Percentiles rank a stretch among this genome's conserved stretches.
phyloP scores from a whole-genome alignment of 306 rosid genomes.

The Crataegus laevigata region DNA sequence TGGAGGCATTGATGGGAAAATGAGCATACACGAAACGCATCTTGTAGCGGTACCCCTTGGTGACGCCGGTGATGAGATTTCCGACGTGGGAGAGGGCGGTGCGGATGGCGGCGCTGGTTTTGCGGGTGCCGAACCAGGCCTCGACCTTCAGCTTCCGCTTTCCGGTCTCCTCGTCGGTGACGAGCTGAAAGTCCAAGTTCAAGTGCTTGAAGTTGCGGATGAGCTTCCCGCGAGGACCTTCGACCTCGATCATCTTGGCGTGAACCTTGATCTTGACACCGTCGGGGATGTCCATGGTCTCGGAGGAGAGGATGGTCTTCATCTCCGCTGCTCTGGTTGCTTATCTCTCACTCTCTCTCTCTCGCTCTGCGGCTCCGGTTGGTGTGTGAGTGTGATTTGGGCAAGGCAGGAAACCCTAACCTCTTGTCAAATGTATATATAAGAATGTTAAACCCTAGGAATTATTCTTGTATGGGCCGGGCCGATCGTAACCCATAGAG shows the following conservation, averaged over 20 bases:
- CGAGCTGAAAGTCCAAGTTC: slow-evolving; percentile 63
- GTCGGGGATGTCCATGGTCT: slow-evolving; percentile 66
- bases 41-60: slow-evolving; percentile 81
- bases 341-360: not conserved
- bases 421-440: not conserved
- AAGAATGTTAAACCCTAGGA: not conserved
- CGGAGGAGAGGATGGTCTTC: slow-evolving; percentile 73
- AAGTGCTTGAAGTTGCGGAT: slow-evolving; percentile 65
- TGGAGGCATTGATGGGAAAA: slow-evolving; percentile 75
- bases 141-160: slow-evolving; percentile 59
- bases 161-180: slow-evolving; percentile 51
- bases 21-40: slow-evolving; percentile 84
- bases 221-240: slow-evolving; percentile 73
- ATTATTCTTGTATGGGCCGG: not conserved
- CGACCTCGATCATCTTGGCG: slow-evolving; percentile 75
- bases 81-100: slow-evolving; percentile 73
- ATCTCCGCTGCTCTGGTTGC: slow-evolving; percentile 11
- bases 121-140: slow-evolving; percentile 64
- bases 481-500: not conserved
- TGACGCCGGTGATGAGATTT: slow-evolving; percentile 75
- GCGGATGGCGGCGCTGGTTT: slow-evolving; percentile 75
- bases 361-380: not conserved
- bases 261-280: slow-evolving; percentile 65
- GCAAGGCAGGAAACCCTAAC: not conserved
- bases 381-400: not conserved